Percentiles rank a stretch among this genome's conserved stretches.
Evolutionary conservation across 169 alveolate species (phyloP).

Genomic region (Prorocentrum cordatum): DNA sequence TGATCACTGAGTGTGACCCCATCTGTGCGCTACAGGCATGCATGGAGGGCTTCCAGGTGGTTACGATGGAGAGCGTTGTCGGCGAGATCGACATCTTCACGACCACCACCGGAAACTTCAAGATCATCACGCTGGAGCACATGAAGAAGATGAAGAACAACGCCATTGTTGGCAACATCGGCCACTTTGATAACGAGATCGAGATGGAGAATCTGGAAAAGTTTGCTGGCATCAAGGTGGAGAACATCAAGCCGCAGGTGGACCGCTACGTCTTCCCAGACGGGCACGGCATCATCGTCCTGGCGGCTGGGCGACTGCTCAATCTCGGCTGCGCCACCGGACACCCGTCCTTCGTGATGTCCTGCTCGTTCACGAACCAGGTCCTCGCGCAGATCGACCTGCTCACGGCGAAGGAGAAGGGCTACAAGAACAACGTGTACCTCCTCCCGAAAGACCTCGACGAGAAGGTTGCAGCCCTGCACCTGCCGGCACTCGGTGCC

Average conservation of each 20-base stretch:
- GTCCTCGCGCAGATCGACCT: slow-evolving; percentile 86
- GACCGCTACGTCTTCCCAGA: slow-evolving; percentile 78
- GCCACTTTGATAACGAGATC: slow-evolving; percentile 98
- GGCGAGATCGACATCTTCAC: slow-evolving; percentile 91
- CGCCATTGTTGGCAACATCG: slow-evolving; percentile 93
- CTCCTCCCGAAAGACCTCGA: slow-evolving; percentile 92
- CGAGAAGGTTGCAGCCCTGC: slow-evolving; percentile 95
- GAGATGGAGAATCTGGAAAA: slow-evolving; percentile 87
- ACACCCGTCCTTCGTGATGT: slow-evolving; percentile 98
- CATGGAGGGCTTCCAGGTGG: slow-evolving; percentile 96
- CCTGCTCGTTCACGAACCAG: slow-evolving; percentile 95
- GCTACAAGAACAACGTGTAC: slow-evolving; percentile 78
- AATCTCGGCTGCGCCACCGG: slow-evolving; percentile 99
- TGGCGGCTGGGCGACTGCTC: slow-evolving; percentile 94
- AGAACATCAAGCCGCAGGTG: slow-evolving; percentile 89
- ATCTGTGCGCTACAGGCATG: slow-evolving; percentile 96
- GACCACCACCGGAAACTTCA: slow-evolving; percentile 93
- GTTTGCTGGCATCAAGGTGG: slow-evolving; percentile 84
- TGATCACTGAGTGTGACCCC: slow-evolving; percentile 96
- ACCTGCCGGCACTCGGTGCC: slow-evolving; percentile 89
- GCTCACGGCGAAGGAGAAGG: slow-evolving; percentile 76
- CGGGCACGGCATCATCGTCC: slow-evolving; percentile 87
- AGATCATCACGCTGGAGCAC: slow-evolving; percentile 88
- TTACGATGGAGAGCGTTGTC: slow-evolving; percentile 84
- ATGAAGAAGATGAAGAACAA: slow-evolving; percentile 95